These are phyloP conservation scores for Irpex rosettiformis DNA, from an alignment of 1,284 basidiomycete genomes.

Conservation along the genomic window DNA sequence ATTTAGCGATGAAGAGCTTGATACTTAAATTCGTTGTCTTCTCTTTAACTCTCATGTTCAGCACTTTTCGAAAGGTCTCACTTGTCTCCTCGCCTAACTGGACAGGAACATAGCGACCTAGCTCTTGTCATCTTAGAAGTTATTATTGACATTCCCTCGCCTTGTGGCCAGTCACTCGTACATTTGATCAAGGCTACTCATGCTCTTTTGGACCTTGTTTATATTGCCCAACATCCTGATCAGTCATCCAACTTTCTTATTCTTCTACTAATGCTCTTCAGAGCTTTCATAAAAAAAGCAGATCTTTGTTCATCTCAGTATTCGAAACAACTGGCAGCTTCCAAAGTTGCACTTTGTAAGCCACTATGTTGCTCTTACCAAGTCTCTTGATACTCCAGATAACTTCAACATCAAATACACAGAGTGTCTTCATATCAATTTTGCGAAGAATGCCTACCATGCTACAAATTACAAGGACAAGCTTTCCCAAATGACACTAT, in stretches of 20 bases:
- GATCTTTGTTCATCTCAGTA: slow-evolving; percentile 18
- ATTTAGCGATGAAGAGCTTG: slow-evolving; percentile 29
- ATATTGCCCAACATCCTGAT: slow-evolving; percentile 24
- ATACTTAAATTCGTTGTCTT: slow-evolving; percentile 29
- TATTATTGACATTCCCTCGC: slow-evolving; percentile 15
- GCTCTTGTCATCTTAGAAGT: slow-evolving; percentile 18
- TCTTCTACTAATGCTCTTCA: slow-evolving; percentile 18
- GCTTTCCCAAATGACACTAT: slow-evolving; percentile 32
- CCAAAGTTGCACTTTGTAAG: slow-evolving; percentile 27
- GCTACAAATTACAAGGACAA: slow-evolving; percentile 33
- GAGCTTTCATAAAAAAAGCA: slow-evolving; percentile 29
- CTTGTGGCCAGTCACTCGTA: slow-evolving; percentile 3
- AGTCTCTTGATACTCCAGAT: slow-evolving; percentile 21
- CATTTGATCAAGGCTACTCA: slow-evolving; percentile 19
- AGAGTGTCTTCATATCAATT: slow-evolving; percentile 29
- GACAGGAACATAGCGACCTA: slow-evolving; percentile 22
- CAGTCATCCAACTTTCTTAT: slow-evolving; percentile 24
- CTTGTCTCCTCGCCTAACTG: slow-evolving; percentile 17
- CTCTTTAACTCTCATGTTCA: slow-evolving; percentile 35
- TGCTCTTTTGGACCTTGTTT: slow-evolving; percentile 24
- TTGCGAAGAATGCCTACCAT: slow-evolving; percentile 28
- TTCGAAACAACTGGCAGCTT: slow-evolving; percentile 21
- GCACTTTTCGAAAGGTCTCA: slow-evolving; percentile 38
- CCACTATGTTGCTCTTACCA: slow-evolving; percentile 23
- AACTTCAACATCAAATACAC: slow-evolving; percentile 27